Percentiles rank a stretch among this genome's conserved stretches.
Conservation (phyloP, 805 yeast species). For the Hanseniaspora nectarophila region DNA sequence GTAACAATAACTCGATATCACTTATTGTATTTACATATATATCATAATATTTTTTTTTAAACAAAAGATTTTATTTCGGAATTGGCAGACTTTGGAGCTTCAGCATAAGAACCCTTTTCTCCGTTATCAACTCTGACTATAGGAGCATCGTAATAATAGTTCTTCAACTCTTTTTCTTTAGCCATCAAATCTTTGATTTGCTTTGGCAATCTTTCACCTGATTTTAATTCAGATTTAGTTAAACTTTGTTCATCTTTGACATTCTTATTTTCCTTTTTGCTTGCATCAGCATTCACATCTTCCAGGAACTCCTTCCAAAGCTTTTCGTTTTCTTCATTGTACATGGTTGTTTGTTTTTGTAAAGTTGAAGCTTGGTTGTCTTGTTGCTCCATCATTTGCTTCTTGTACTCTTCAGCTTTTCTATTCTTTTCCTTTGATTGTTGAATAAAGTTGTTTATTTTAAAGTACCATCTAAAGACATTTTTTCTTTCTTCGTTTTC, state of each 20-base stretch:
- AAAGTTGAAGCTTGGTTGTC: neutral
- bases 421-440: slow-evolving; percentile 18
- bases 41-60: slow-evolving; percentile 20
- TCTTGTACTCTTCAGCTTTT: slow-evolving; percentile 22
- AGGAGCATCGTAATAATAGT: slow-evolving; percentile 10
- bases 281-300: slow-evolving; percentile 20
- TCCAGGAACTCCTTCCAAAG: slow-evolving; percentile 3
- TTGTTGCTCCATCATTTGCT: slow-evolving; percentile 8
- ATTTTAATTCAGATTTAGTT: slow-evolving; percentile 23
- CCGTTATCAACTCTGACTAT: slow-evolving; percentile 11
- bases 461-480: slow-evolving; percentile 7
- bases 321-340: neutral
- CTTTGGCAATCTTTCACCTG: slow-evolving; percentile 28
- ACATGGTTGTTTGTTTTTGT: neutral
- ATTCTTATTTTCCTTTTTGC: slow-evolving; percentile 17
- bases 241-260: slow-evolving; percentile 21
- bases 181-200: slow-evolving; percentile 25
- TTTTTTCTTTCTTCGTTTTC: slow-evolving; percentile 16
- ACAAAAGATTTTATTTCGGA: slow-evolving; percentile 28
- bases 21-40: no score
- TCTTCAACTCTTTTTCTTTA: slow-evolving; percentile 14
- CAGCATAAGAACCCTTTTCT: slow-evolving; percentile 14
- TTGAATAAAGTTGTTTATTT: slow-evolving; percentile 19
- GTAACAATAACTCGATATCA: neutral
- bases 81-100: neutral